A percentile compares a stretch with the other conserved stretches of the same genome.
Conservation (phyloP, 1,284 basidiomycete species). For the Anthracocystis walkeri region DNA sequence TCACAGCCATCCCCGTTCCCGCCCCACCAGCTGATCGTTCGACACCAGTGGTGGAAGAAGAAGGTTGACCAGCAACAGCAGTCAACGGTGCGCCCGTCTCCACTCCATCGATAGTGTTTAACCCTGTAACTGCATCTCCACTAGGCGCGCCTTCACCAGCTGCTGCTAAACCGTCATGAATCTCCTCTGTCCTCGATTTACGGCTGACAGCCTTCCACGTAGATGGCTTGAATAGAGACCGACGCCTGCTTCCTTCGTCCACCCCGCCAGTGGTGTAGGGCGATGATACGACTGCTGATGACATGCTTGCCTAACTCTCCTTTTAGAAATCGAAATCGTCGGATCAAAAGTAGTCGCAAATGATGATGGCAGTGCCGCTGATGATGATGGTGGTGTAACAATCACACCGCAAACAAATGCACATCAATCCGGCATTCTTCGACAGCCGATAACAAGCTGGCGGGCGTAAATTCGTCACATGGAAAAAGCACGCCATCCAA, state of each 20-base stretch:
- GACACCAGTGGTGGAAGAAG: too few relatives aligned
- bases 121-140: not conserved
- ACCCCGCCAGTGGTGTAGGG: not conserved
- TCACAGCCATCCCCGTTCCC: too few relatives aligned
- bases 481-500: constrained; percentile 4
- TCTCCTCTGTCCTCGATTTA: not conserved
- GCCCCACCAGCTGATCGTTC: too few relatives aligned
- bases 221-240: constrained; percentile 19
- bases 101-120: constrained; percentile 5
- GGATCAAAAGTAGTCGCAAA: too few relatives aligned
- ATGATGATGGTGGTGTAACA: too few relatives aligned
- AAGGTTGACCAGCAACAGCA: not conserved
- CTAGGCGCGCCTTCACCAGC: not conserved
- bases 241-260: not conserved
- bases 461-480: too few relatives aligned
- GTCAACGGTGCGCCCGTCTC: constrained; percentile 18
- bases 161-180: not conserved
- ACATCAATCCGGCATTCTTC: too few relatives aligned
- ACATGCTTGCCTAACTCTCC: not conserved
- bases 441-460: too few relatives aligned
- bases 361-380: too few relatives aligned
- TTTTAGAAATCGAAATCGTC: too few relatives aligned
- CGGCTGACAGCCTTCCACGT: constrained; percentile 6
- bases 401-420: too few relatives aligned
- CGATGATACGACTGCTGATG: not conserved